Evolutionary conservation across 345 rosid genomes (phyloP), one percentile per base, ranked within the genome.

Genomic region (Lenwebbia sp.): DNA sequence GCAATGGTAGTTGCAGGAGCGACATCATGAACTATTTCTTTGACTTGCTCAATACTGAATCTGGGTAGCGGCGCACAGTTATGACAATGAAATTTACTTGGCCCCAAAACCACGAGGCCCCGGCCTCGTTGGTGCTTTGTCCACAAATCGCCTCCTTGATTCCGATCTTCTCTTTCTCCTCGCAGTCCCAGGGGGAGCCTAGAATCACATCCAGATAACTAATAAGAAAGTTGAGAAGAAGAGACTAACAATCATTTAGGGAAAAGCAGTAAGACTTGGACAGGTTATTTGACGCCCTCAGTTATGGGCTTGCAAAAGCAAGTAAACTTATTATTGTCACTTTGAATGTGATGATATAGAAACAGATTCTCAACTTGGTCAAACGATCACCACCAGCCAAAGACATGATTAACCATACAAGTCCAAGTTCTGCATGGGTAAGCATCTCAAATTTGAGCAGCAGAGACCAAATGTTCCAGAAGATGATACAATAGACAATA

Each of bases 161-260:
- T 90, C 96, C 1, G 95, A 86, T 90, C 84, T 95, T 84, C 92
- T 94, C 92, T 89, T 95, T 90, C 98, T 96, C 88, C 96, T 93
- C 26, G 96, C 99, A 41, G 98, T 92, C 85, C 99, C 98, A 82
- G 98, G 95, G 90, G 97, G 95, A 84, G 95, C 96, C 99, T 96
- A 85, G 84, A 58, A 82, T 11, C 86, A 33, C 40, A 19, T 2
- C 23, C 54, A 37, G 85, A 51, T 62, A 50, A 86, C 47, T 21
- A 57, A 58, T 53, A 70, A 62, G 30, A 58, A 65, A 65, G 82
- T 47, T 4, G 44, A 53, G 22, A 83, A 41, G 47, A 53, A 57
- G 60, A 83, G 58, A 14, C 60, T 33, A 19, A 30, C 49, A 83
- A 54, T 54, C 62, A 33, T 65, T 65, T 33, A 17, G 44, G 25